Conservation (phyloP, 2,329 filamentous ascomycete species). For the Lachnum nothofagi region DNA sequence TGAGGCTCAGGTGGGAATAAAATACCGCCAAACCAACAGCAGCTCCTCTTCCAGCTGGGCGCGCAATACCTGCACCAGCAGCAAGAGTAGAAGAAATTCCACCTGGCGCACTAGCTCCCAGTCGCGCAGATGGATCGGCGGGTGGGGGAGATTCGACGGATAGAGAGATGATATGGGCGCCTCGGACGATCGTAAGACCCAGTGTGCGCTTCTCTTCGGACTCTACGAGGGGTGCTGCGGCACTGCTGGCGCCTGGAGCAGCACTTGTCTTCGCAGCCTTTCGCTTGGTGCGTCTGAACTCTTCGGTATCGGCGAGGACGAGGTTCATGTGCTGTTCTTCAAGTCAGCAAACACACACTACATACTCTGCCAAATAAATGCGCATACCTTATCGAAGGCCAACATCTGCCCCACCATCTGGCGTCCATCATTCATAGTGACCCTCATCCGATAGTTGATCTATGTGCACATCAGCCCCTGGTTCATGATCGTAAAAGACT, state of each 20-base stretch:
- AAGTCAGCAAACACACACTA: constrained; percentile 15
- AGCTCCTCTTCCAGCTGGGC: constrained; percentile 80
- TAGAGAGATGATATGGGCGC: constrained; percentile 88
- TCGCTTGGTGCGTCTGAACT: constrained; percentile 87
- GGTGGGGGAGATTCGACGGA: constrained; percentile 95
- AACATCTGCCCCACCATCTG: constrained; percentile 98
- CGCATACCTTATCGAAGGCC: constrained; percentile 85
- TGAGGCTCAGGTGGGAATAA: neutral
- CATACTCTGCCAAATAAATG: neutral
- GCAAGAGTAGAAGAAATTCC: constrained; percentile 63
- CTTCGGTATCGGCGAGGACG: constrained; percentile 96
- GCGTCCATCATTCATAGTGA: constrained; percentile 88
- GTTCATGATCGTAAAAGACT: constrained; percentile 2
- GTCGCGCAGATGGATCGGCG: constrained; percentile 82
- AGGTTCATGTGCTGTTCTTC: constrained; percentile 87
- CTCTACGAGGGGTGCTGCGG: constrained; percentile 66
- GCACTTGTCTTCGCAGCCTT: constrained; percentile 70
- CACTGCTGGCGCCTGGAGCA: constrained; percentile 47
- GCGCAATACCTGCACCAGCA: constrained; percentile 82
- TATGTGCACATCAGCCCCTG: constrained; percentile 37
- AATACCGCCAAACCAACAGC: constrained; percentile 75
- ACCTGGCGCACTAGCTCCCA: constrained; percentile 70
- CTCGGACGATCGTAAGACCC: constrained; percentile 88
- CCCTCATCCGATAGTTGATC: constrained; percentile 99
- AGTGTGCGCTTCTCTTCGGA: constrained; percentile 97